Conservation (phyloP, 441 rosid species). For the Oxalis stricta region DNA sequence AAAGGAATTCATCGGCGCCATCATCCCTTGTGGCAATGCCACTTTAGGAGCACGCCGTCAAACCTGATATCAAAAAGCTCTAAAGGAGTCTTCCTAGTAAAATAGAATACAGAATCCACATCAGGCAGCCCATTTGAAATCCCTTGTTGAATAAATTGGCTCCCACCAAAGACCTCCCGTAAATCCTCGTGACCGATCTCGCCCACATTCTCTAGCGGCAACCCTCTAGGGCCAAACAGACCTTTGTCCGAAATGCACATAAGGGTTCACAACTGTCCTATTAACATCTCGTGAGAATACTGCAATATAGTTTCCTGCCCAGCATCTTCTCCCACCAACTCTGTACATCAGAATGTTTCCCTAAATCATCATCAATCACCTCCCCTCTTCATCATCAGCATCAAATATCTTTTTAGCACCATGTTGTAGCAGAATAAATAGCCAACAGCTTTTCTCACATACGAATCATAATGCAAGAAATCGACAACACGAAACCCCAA, state of each 20-base stretch:
- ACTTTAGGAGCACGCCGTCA: conserved; percentile 77
- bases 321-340: conserved; percentile 59
- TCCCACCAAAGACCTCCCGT: conserved; percentile 79
- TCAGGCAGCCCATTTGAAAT: conserved; percentile 85
- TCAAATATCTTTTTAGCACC: conserved; percentile 85
- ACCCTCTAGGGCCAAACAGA: conserved; percentile 93
- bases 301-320: conserved; percentile 70
- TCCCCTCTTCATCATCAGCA: conserved; percentile 79
- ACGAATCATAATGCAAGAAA: conserved; percentile 64
- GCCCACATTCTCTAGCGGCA: conserved; percentile 83
- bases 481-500: conserved; percentile 54
- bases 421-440: conserved; percentile 86
- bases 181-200: conserved; percentile 67
- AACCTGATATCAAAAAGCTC: conserved; percentile 74
- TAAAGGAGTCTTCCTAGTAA: conserved; percentile 55
- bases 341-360: conserved; percentile 80
- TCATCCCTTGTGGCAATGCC: conserved; percentile 77
- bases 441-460: conserved; percentile 69
- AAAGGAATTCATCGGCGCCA: conserved; percentile 81
- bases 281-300: conserved; percentile 67
- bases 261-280: conserved; percentile 69
- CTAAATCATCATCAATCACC: conserved; percentile 65
- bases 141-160: conserved; percentile 86
- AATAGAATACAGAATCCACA: conserved; percentile 89
- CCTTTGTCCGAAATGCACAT: conserved; percentile 79